Evolutionary conservation across 176 grass and related monocot species (phyloP).

Genomic region (Oryza punctata): DNA sequence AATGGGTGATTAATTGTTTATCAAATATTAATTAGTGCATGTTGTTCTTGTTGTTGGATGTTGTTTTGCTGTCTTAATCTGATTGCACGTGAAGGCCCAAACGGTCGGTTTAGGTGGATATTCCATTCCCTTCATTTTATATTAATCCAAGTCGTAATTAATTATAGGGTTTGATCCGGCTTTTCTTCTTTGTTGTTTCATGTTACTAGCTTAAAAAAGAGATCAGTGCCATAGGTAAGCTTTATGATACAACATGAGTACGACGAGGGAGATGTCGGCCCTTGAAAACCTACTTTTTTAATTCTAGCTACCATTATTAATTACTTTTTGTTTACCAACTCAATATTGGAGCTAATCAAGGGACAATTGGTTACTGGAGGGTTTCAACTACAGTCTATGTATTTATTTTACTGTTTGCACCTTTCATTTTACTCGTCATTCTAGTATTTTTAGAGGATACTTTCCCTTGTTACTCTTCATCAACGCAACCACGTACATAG

Average conservation of each 20-base stretch:
- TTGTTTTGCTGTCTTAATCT: not conserved
- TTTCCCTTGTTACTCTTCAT: no score
- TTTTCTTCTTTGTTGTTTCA: not conserved
- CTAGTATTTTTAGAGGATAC: no score
- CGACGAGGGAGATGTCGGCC: not conserved
- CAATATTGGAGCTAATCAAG: no score
- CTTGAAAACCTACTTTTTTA: not conserved
- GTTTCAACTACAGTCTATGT: no score
- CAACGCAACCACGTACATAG: no score
- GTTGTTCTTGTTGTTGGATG: not conserved
- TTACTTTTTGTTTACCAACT: no score
- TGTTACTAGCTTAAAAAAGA: not conserved
- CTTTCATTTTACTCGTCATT: no score
- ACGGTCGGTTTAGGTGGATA: constrained; percentile 29
- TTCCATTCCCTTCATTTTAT: not conserved
- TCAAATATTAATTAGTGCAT: no score
- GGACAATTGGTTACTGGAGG: no score
- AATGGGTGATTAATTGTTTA: no score
- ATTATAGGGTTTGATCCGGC: not conserved
- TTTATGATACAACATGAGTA: not conserved
- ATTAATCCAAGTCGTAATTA: not conserved
- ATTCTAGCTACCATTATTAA: no score
- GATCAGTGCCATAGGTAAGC: not conserved
- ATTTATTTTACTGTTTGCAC: no score
- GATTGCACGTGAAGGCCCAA: constrained; percentile 24